Conservation (phyloP, 805 yeast species). For the Debaryomyces prosopidis region DNA sequence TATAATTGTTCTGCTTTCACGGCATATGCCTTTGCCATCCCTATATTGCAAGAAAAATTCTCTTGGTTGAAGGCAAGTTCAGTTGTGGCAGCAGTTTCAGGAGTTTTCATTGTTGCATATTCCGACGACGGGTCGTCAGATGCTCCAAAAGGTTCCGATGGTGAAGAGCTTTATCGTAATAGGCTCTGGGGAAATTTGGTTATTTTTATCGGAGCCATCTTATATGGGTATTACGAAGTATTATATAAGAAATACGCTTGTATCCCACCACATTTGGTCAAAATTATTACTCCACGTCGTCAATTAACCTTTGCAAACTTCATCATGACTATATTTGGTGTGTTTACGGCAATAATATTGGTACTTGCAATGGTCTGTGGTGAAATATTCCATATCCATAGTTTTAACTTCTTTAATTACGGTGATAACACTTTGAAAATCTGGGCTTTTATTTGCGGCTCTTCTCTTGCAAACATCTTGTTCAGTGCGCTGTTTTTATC, state of each 20-base stretch:
- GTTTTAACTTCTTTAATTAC: slow-evolving; percentile 53
- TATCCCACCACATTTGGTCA: slow-evolving; percentile 58
- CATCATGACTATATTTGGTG: slow-evolving; percentile 67
- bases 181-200: slow-evolving; percentile 68
- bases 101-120: slow-evolving; percentile 80
- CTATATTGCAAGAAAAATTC: slow-evolving; percentile 65
- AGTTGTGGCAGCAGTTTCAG: slow-evolving; percentile 70
- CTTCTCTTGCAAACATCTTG: slow-evolving; percentile 61
- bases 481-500: slow-evolving; percentile 75
- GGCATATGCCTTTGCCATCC: slow-evolving; percentile 81
- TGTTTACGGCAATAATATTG: slow-evolving; percentile 51
- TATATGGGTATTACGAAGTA: slow-evolving; percentile 84
- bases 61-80: slow-evolving; percentile 62
- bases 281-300: slow-evolving; percentile 51
- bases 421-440: slow-evolving; percentile 36
- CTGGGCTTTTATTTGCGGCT: slow-evolving; percentile 49
- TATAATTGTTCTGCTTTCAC: slow-evolving; percentile 89
- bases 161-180: slow-evolving; percentile 48
- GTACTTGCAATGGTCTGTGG: slow-evolving; percentile 48
- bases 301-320: slow-evolving; percentile 82
- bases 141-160: slow-evolving; percentile 10
- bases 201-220: slow-evolving; percentile 70
- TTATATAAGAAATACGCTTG: slow-evolving; percentile 74
- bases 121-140: slow-evolving; percentile 38
- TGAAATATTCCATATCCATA: slow-evolving; percentile 57